A percentile compares a stretch with the other conserved stretches of the same genome.
Evolutionary conservation across 768 basidiomycete species (phyloP).

Genomic region (Serendipita sp.): DNA sequence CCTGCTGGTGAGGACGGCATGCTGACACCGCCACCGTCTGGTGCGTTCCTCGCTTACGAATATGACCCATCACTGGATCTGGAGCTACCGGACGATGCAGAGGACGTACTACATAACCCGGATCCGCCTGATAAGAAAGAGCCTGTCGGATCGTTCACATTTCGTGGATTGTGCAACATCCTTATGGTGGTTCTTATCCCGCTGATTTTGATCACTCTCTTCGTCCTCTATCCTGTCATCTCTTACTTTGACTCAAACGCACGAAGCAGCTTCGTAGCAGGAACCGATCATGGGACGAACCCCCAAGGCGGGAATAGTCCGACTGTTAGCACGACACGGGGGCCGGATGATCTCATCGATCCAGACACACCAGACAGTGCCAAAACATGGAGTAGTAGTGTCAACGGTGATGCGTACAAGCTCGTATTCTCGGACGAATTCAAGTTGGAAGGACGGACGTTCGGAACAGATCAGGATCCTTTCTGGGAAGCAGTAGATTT

Average conservation of each 20-base stretch:
- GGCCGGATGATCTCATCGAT: conserved; percentile 53
- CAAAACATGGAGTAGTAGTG: conserved; percentile 49
- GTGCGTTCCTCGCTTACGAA: conserved; percentile 46
- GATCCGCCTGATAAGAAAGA: conserved; percentile 27
- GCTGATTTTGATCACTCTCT: conserved; percentile 47
- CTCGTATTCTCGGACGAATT: conserved; percentile 77
- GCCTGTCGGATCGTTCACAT: conserved; percentile 19
- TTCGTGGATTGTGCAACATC: conserved; percentile 52
- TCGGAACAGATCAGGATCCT: conserved; percentile 53
- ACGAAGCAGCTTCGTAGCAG: conserved; percentile 32
- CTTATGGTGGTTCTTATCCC: conserved; percentile 49
- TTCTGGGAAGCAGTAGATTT: conserved; percentile 58
- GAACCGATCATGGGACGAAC: conserved; percentile 50
- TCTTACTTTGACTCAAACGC: conserved; percentile 28
- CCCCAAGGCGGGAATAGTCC: conserved; percentile 4
- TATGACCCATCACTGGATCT: conserved; percentile 48
- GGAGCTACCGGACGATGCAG: conserved; percentile 43
- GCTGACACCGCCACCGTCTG: conserved; percentile 16
- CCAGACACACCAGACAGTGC: conserved; percentile 45
- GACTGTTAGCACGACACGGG: conserved; percentile 15
- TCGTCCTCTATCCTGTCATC: conserved; percentile 69
- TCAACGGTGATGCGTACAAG: conserved; percentile 44
- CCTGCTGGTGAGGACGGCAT: conserved; percentile 15
- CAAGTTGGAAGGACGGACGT: conserved; percentile 50
- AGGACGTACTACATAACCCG: conserved; percentile 61